Evolutionary conservation across 2,329 filamentous ascomycete genomes (phyloP), one percentile per base, ranked within the genome.

Genomic region (Fusarium decemcellulare): DNA sequence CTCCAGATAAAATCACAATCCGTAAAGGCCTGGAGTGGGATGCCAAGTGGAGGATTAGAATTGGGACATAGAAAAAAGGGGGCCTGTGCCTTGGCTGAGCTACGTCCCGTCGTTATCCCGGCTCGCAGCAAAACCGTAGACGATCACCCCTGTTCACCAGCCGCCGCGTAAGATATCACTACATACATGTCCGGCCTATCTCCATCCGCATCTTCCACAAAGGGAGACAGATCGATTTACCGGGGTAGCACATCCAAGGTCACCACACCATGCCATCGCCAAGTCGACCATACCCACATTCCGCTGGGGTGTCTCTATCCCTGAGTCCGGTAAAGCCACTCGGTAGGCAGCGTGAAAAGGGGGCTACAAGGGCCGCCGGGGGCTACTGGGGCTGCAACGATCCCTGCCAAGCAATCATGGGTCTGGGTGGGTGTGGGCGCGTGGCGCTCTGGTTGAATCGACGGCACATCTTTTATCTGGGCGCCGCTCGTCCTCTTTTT

Each of bases 371-470:
- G 32, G 32, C 32, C 12, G 12, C 32, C 8, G 59, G 67, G 63
- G 59, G 32, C 32, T 34, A 34, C 32, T 9, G 59, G 67, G 63
- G 59, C 32, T 68, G 59, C 40, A 61, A 32, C 36, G 60, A 71
- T 51, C 67, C 67, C 48, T 57, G 54, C 44, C 43, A 40, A 52
- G 37, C 18, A 42, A 8, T 14, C 46, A 43, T 52, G 46, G 60
- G 40, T 53, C 46, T 44, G 50, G 34, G 55, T 59, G 56, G 67
- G 30, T 55, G 36, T 32, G 39, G 52, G 50, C 59, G 54, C 53
- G 65, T 69, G 66, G 66, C 66, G 66, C 50, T 63, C 50, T 69
- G 52, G 61, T 68, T 15, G 61, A 70, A 68, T 68, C 52, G 65
- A 37, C 50, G 37, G 55, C 57, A 59, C 34, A 39, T 64, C 53